Percentiles rank a stretch among this genome's conserved stretches.
phyloP scores from a whole-genome alignment of 805 yeast genomes.

The Priceomyces haplophilus region DNA sequence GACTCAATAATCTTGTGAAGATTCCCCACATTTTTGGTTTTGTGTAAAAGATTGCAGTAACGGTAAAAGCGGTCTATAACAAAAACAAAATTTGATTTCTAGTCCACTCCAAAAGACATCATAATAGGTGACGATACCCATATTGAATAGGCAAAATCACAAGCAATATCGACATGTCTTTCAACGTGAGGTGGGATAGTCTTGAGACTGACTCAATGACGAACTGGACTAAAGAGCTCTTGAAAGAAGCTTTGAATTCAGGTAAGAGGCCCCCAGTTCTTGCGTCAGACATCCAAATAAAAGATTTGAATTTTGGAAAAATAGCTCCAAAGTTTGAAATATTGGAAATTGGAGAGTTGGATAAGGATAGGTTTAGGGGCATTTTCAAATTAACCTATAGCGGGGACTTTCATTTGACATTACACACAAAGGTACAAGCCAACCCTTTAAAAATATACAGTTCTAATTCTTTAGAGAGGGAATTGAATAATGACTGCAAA shows the following conservation, averaged over 20 bases:
- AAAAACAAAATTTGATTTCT: too few relatives aligned
- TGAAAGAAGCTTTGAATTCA: constrained; percentile 70
- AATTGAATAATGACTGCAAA: constrained; percentile 23
- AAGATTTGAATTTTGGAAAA: constrained; percentile 70
- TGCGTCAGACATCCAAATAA: constrained; percentile 64
- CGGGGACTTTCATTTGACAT: constrained; percentile 73
- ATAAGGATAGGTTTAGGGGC: constrained; percentile 72
- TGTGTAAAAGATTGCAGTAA: neutral
- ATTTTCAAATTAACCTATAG: constrained; percentile 73
- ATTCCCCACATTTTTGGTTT: neutral
- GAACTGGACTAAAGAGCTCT: constrained; percentile 58
- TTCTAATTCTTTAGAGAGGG: constrained; percentile 37
- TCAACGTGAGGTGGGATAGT: constrained; percentile 74
- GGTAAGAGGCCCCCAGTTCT: constrained; percentile 69
- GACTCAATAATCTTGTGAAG: neutral
- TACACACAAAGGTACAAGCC: constrained; percentile 80
- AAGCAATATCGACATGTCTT: constrained; percentile 51
- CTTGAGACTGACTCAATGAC: constrained; percentile 63
- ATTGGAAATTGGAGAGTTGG: constrained; percentile 79
- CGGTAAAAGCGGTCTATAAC: neutral
- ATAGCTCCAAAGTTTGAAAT: constrained; percentile 75
- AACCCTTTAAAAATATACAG: constrained; percentile 73
- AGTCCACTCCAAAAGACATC: too few relatives aligned
- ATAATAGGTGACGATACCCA: too few relatives aligned
- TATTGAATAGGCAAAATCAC: too few relatives aligned